Base-by-base conservation (phyloP, 2,329 filamentous ascomycete genomes). In the Emericellopsis cladophorae region DNA sequence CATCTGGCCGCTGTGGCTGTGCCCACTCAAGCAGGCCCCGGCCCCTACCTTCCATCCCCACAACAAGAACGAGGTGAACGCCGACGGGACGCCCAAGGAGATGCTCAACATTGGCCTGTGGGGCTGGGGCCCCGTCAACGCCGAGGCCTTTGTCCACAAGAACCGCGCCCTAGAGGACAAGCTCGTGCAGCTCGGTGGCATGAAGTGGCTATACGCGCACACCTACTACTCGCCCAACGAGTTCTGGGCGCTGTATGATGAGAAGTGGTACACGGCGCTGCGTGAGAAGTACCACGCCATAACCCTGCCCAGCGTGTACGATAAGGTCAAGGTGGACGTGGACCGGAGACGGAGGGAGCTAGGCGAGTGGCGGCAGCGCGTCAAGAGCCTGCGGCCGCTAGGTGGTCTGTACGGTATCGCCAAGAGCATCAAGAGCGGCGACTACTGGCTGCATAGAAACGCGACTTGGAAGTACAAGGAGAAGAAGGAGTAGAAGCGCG, bases 161-260 rank as follows among this genome's bases (percentile, higher is more conserved):
- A 93, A 93, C 59, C 73, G 81, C 26, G 69, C 68, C 35, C 68
- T 93, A 16, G 87, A 93, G 62, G 61, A 65, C 16, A 81, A 82
- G 53, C 72, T 89, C 4, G 65, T 66, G 37, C 68, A 76, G 47
- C 70, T 92, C 1, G 79, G 79, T 37, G 87, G 86, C 3, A 76
- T 83, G 65, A 93, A 93, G 64, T 92, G 85, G 82, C 66, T 93
- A 11, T 93, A 94, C 58, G 85, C 86, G 3, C 83, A 90, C 52
- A 82, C 84, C 0, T 93, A 88, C 62, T 92, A 92, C 57, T 70
- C 73, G n/a, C 73, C 83, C 53, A 62, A 70, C 0, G 76, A 84
- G 53, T 87, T 84, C 59, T 84, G 79, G 79, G 51, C 61, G 29
- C 65, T 78, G 40, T 84, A 84, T 55, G 67, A 66, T 42, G n/a